Conservation (phyloP, 176 grass and related monocot genomes). For the Musa schizocarpa region DNA sequence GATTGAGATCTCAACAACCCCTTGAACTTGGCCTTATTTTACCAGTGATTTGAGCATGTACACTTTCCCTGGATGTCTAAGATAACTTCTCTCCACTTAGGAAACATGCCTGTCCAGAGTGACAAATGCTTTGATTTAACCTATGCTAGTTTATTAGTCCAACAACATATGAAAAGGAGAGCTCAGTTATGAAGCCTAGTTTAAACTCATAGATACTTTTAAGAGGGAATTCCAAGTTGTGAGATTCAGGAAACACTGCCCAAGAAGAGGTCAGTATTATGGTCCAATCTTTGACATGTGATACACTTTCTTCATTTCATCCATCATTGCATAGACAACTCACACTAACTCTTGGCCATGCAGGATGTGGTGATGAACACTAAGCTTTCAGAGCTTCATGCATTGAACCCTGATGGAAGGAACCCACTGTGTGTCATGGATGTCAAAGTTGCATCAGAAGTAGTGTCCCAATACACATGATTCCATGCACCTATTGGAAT, state of each 20-base stretch:
- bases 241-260: too few relatives aligned
- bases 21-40: background rate
- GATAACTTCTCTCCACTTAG: background rate
- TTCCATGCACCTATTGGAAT: background rate
- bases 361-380: background rate
- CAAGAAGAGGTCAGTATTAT: too few relatives aligned
- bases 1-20: background rate
- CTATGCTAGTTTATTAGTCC: background rate
- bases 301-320: background rate
- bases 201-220: too few relatives aligned
- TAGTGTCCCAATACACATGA: background rate
- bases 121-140: background rate
- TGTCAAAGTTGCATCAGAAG: background rate
- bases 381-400: background rate
- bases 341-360: background rate
- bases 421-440: background rate
- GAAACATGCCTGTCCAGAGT: background rate
- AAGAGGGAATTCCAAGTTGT: too few relatives aligned
- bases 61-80: background rate
- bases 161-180: background rate
- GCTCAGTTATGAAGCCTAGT: background rate
- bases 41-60: background rate
- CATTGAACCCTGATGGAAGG: background rate
- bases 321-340: background rate
- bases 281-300: background rate